Base-by-base conservation (phyloP, 768 basidiomycete genomes). In the Cystobasidiopsis lactophilus region DNA sequence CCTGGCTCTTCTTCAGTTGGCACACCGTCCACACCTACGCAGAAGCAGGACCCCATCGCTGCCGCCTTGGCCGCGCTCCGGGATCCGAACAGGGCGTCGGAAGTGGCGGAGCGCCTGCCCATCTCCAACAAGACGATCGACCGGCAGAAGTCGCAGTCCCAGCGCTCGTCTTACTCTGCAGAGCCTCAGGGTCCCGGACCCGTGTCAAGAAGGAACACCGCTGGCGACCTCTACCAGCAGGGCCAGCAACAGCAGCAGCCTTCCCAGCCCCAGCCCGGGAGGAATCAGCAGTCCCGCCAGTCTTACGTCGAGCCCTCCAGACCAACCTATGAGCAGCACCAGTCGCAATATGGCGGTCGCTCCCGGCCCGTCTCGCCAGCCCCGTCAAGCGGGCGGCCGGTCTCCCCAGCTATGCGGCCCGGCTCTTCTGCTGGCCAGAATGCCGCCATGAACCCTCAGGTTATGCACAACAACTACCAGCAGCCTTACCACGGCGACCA, bases 61-160 rank as follows among this genome's bases (percentile, higher is more conserved):
- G 52, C 52, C 19, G 44, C 51, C 21, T 40, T 56, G 33, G 55
- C 55, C 13, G 51, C 52, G n/a, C 44, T 56, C 9, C 39, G 55
- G 19, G 51, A 52, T 41, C 55, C 55, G 7, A 47, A 27, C 31
- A 39, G 38, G 11, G 52, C 55, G 11, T 40, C 51, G 11, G 55
- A 56, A n/a, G 53, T 49, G 16, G 33, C 33, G 33, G 33, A 35
- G 16, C 7, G 16, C 9, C n/a, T n/a, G n/a, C n/a, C n/a, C n/a
- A n/a, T n/a, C n/a, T n/a, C n/a, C n/a, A 7, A 35, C 33, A 35
- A 16, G 9, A 7, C 33, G 33, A 7, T 35, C 9, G 33, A 35
- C 9, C 33, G 33, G 33, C 33, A 35, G 33, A 35, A 35, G 33
- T 35, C 33, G 7, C 7, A 16, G 16, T 35, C 33, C 33, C 16